phyloP scores from a whole-genome alignment of 2,329 filamentous ascomycete genomes.

The Reticulascus tulasneorum region DNA sequence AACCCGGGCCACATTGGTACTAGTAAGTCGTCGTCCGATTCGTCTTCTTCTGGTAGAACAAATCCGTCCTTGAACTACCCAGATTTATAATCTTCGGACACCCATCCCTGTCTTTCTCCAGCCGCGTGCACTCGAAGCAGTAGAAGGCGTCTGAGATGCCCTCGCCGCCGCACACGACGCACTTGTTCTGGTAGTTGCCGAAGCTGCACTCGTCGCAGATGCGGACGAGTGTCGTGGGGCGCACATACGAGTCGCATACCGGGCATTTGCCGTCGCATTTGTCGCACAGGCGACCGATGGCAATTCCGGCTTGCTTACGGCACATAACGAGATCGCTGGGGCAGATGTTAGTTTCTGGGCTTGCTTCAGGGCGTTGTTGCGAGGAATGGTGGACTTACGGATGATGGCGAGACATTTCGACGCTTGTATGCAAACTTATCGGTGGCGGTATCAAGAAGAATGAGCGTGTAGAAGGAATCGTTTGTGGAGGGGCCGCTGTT shows the following conservation, averaged over 20 bases:
- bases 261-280: slow-evolving; percentile 99
- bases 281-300: slow-evolving; percentile 97
- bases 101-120: slow-evolving; percentile 95
- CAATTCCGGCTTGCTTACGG: slow-evolving; percentile 96
- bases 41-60: slow-evolving; percentile 65
- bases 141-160: slow-evolving; percentile 98
- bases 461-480: too few relatives aligned
- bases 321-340: slow-evolving; percentile 95
- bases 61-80: slow-evolving; percentile 90
- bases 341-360: slow-evolving; percentile 20
- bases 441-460: slow-evolving; percentile 1
- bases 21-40: slow-evolving; percentile 57
- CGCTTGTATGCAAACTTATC: slow-evolving; percentile 1
- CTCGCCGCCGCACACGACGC: slow-evolving; percentile 96
- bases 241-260: slow-evolving; percentile 98
- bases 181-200: slow-evolving; percentile 99
- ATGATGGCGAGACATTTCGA: slow-evolving; percentile 85
- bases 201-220: slow-evolving; percentile 99
- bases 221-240: slow-evolving; percentile 91
- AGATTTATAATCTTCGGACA: slow-evolving; percentile 99
- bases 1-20: slow-evolving; percentile 42
- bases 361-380: slow-evolving; percentile 10
- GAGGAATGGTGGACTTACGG: slow-evolving; percentile 55
- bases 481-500: too few relatives aligned
- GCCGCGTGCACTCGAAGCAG: slow-evolving; percentile 95